Evolutionary conservation across 148 eudicot genomes (phyloP).

Genomic region (Silene uniflora): DNA sequence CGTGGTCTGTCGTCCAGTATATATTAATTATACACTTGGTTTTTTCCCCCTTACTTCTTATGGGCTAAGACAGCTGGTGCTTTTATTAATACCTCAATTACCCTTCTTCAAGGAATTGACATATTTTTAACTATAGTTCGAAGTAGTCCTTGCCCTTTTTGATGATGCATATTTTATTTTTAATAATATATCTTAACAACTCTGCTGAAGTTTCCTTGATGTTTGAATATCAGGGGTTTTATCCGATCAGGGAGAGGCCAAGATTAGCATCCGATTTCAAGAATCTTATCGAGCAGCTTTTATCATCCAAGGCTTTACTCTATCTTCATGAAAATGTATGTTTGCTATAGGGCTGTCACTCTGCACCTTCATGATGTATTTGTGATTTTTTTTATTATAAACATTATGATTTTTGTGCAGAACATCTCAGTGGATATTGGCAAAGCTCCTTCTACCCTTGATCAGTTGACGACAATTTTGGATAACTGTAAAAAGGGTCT

Average conservation of each 20-base stretch:
- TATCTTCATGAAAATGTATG: constrained; percentile 50
- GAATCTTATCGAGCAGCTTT: constrained; percentile 47
- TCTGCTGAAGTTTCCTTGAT: constrained; percentile 13
- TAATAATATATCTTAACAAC: neutral
- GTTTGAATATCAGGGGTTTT: constrained; percentile 64
- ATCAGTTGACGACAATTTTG: constrained; percentile 42
- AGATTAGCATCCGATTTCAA: constrained; percentile 54
- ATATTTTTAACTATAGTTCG: too few relatives aligned
- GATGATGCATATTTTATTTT: too few relatives aligned
- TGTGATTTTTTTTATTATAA: neutral
- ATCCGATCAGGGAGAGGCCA: constrained; percentile 89
- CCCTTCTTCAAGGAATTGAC: too few relatives aligned
- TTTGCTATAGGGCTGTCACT: constrained; percentile 10
- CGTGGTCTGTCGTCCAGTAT: too few relatives aligned
- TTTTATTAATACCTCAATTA: too few relatives aligned
- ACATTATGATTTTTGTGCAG: constrained; percentile 38
- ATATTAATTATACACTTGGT: too few relatives aligned
- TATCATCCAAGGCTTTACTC: constrained; percentile 48
- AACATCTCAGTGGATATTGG: constrained; percentile 59
- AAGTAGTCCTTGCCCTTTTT: too few relatives aligned
- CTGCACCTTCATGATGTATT: neutral
- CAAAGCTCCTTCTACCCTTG: constrained; percentile 56
- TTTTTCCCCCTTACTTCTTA: neutral
- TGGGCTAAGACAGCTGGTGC: neutral
- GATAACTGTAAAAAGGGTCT: constrained; percentile 44